A percentile compares a stretch with the other conserved stretches of the same genome.
phyloP scores from a whole-genome alignment of 1,284 basidiomycete species.

The Ganoderma leucocontextum region DNA sequence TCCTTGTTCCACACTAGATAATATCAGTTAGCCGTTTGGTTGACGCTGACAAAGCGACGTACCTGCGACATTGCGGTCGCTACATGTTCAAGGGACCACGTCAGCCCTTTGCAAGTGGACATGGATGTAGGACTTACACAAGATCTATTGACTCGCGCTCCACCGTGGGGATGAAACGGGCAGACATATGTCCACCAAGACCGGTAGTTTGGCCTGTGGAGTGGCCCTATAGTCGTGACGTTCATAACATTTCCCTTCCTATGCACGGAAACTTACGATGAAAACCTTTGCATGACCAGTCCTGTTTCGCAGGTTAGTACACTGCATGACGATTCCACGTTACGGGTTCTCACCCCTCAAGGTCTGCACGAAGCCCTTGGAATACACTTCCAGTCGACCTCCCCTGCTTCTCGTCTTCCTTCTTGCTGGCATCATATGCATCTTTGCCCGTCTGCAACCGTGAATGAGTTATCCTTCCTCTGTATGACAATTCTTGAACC shows the following conservation, averaged over 20 bases:
- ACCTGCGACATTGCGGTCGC: slow-evolving; percentile 82
- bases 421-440: slow-evolving; percentile 82
- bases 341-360: slow-evolving; percentile 68
- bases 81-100: slow-evolving; percentile 37
- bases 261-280: slow-evolving; percentile 53
- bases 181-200: slow-evolving; percentile 90
- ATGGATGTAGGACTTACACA: slow-evolving; percentile 60
- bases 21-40: slow-evolving; percentile 1
- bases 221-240: slow-evolving; percentile 60
- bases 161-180: slow-evolving; percentile 96
- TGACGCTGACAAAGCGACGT: slow-evolving; percentile 33
- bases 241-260: slow-evolving; percentile 18
- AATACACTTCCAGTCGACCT: slow-evolving; percentile 82
- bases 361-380: slow-evolving; percentile 83
- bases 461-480: not conserved
- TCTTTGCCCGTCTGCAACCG: slow-evolving; percentile 80
- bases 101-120: slow-evolving; percentile 29
- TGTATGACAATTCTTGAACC: slow-evolving; percentile 14
- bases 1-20: slow-evolving; percentile 86
- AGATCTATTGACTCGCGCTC: slow-evolving; percentile 95
- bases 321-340: not conserved
- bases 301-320: slow-evolving; percentile 45
- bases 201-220: slow-evolving; percentile 93
- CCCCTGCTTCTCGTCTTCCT: slow-evolving; percentile 68
- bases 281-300: slow-evolving; percentile 76